These are phyloP conservation scores for Purshia tridentata DNA, from an alignment of 306 rosid species.

Conservation along the genomic window DNA sequence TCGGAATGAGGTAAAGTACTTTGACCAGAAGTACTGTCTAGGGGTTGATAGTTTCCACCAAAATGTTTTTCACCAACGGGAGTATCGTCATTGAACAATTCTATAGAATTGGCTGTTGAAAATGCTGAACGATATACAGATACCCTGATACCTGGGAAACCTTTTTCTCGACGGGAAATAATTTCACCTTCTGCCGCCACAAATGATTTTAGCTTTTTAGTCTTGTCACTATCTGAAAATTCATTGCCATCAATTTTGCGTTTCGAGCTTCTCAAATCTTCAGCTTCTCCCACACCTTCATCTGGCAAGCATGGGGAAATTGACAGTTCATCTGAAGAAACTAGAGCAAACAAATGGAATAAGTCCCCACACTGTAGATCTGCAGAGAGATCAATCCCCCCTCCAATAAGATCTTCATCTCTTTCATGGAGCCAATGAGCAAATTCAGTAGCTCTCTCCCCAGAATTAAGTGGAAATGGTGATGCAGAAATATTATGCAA, in stretches of 20 bases:
- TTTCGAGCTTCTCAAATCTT: constrained; percentile 71
- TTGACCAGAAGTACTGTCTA: constrained; percentile 20
- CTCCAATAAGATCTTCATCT: constrained; percentile 55
- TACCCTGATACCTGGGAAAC: constrained; percentile 78
- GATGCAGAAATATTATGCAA: constrained; percentile 73
- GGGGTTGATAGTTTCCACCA: constrained; percentile 29
- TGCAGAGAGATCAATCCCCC: constrained; percentile 55
- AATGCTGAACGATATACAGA: constrained; percentile 45
- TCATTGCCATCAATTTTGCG: constrained; percentile 62
- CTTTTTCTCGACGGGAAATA: constrained; percentile 92
- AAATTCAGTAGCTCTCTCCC: constrained; percentile 64
- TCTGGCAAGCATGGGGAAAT: constrained; percentile 71
- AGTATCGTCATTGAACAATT: constrained; percentile 45
- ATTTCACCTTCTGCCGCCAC: constrained; percentile 75
- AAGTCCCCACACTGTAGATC: constrained; percentile 86
- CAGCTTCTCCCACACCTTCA: constrained; percentile 87
- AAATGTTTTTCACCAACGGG: constrained; percentile 29
- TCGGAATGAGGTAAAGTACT: constrained; percentile 34
- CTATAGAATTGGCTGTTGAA: constrained; percentile 52
- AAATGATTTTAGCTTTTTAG: constrained; percentile 59
- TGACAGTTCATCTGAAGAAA: constrained; percentile 71
- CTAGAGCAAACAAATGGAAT: constrained; percentile 78
- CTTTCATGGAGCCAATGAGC: constrained; percentile 63
- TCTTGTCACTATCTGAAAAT: constrained; percentile 42
- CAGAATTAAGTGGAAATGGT: constrained; percentile 72